Conservation (phyloP, 352 stramenopile genomes). For the Nothophytophthora sp. region DNA sequence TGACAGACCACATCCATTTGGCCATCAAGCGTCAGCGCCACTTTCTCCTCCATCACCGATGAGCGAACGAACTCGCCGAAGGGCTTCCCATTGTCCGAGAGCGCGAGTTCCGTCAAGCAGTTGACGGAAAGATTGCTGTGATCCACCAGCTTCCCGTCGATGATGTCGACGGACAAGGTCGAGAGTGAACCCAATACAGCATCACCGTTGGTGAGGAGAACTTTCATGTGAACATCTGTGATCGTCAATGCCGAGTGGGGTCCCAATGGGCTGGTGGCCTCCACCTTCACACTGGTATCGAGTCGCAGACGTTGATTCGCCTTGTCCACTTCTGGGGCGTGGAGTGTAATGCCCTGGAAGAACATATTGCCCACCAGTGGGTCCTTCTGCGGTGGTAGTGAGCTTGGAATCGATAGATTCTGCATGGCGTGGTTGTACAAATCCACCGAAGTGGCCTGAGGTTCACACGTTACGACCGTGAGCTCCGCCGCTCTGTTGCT, state of each 20-base stretch:
- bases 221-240: conserved; percentile 59
- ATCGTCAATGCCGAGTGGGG: conserved; percentile 58
- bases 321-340: conserved; percentile 37
- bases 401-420: conserved; percentile 63
- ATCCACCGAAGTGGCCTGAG: conserved; percentile 59
- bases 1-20: conserved; percentile 60
- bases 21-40: conserved; percentile 50
- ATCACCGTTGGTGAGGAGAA: conserved; percentile 47
- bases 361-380: conserved; percentile 66
- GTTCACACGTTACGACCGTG: conserved; percentile 60
- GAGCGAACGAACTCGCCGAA: conserved; percentile 76
- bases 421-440: conserved; percentile 79
- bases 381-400: conserved; percentile 59
- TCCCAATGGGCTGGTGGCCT: conserved; percentile 67
- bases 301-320: conserved; percentile 52
- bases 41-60: conserved; percentile 49
- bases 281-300: conserved; percentile 58
- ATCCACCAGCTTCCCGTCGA: conserved; percentile 52
- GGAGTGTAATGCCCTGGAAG: conserved; percentile 57
- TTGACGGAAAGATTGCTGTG: conserved; percentile 76
- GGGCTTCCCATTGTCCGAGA: conserved; percentile 38
- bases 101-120: conserved; percentile 46
- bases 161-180: conserved; percentile 54
- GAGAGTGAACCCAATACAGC: conserved; percentile 47
- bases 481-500: conserved; percentile 56